A percentile compares a stretch with the other conserved stretches of the same genome.
phyloP scores from a whole-genome alignment of 2,329 filamentous ascomycete species.

The Plectosphaerella sp. region DNA sequence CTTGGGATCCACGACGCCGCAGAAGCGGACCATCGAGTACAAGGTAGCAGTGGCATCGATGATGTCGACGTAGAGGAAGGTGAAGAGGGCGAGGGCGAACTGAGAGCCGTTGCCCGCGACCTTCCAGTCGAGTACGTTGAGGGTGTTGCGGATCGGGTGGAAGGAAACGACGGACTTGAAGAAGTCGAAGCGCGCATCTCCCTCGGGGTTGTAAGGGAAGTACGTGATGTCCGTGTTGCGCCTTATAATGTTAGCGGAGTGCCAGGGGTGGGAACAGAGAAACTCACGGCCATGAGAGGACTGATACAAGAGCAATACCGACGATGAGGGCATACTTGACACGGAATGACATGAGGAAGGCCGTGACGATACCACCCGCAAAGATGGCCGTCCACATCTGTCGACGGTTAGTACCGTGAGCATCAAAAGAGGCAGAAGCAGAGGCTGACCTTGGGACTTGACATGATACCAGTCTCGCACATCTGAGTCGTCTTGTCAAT shows the following conservation, averaged over 20 bases:
- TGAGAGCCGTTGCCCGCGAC: constrained; percentile 51
- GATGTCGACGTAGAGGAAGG: constrained; percentile 76
- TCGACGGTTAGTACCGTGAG: neutral
- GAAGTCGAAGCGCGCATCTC: constrained; percentile 62
- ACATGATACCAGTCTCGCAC: constrained; percentile 63
- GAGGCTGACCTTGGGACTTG: constrained; percentile 60
- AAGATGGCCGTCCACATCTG: constrained; percentile 84
- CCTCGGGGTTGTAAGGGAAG: constrained; percentile 63
- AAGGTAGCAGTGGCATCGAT: constrained; percentile 74
- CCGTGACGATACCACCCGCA: constrained; percentile 72
- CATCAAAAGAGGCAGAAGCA: neutral
- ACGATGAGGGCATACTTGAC: constrained; percentile 72
- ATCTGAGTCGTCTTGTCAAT: constrained; percentile 41
- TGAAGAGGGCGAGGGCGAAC: constrained; percentile 68
- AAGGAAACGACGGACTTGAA: constrained; percentile 71
- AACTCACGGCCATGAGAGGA: constrained; percentile 69
- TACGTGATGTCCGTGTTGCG: constrained; percentile 67
- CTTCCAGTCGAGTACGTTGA: constrained; percentile 64
- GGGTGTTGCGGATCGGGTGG: constrained; percentile 61
- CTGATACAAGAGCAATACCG: constrained; percentile 66
- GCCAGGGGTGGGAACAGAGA: neutral
- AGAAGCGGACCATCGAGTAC: constrained; percentile 79
- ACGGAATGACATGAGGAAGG: constrained; percentile 74
- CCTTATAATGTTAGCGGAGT: constrained; percentile 25
- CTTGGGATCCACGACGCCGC: constrained; percentile 56